Conservation (phyloP, 202 grass and related monocot genomes). For the Saccharum hybrid region DNA sequence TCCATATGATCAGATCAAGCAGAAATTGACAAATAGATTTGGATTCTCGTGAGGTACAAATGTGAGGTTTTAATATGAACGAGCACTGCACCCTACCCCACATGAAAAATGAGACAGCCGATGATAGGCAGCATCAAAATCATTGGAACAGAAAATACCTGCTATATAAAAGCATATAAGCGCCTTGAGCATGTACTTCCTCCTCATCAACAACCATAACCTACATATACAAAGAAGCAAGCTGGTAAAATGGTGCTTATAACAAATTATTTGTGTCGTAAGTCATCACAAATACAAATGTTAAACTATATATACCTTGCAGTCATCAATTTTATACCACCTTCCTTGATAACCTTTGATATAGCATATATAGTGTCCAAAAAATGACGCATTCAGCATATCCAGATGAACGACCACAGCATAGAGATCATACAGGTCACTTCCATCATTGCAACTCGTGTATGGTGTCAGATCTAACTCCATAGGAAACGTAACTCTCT, state of each 20-base stretch:
- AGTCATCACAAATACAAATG: conserved; percentile 14
- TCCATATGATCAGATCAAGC: neutral
- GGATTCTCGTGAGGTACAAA: neutral
- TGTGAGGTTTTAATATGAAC: neutral
- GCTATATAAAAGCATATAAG: conserved; percentile 98
- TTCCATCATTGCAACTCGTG: conserved; percentile 77
- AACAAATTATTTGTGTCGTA: conserved; percentile 7
- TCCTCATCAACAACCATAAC: conserved; percentile 72
- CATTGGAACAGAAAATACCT: conserved; percentile 54
- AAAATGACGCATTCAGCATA: conserved; percentile 99
- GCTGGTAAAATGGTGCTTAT: conserved; percentile 12
- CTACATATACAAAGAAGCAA: conserved; percentile 56
- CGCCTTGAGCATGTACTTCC: conserved; percentile 95
- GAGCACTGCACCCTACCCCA: neutral
- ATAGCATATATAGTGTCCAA: conserved; percentile 99
- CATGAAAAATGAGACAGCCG: neutral
- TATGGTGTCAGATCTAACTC: conserved; percentile 82
- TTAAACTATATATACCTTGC: conserved; percentile 72
- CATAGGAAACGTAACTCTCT: conserved; percentile 84
- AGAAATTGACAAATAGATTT: neutral
- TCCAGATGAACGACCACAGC: conserved; percentile 97
- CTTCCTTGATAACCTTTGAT: conserved; percentile 67
- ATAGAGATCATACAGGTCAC: conserved; percentile 88
- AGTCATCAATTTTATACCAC: conserved; percentile 93
- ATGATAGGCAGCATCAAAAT: conserved; percentile 7